Percentiles rank a stretch among this genome's conserved stretches.
phyloP scores from a whole-genome alignment of 257 asterid genomes.

The Nicotiana otophora region DNA sequence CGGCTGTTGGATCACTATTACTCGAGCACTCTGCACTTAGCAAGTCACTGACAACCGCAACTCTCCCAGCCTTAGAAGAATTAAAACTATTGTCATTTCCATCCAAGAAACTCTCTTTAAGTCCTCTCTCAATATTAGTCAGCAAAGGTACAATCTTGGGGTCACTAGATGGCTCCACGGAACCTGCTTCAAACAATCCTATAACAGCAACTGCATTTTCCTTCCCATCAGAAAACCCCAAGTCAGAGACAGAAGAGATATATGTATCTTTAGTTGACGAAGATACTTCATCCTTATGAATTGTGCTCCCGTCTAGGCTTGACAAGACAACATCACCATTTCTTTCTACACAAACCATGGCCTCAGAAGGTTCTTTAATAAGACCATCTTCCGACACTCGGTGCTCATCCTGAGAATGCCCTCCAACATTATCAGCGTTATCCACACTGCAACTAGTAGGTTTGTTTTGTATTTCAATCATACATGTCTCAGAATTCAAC shows the following conservation, averaged over 20 bases:
- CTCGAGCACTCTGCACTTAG: constrained; percentile 20
- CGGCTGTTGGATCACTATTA: constrained; percentile 14
- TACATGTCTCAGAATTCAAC: constrained; percentile 17
- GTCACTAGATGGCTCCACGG: constrained; percentile 14
- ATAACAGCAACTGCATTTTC: constrained; percentile 17
- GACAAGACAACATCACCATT: constrained; percentile 20
- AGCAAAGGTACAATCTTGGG: constrained; percentile 16
- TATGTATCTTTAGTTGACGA: constrained; percentile 15
- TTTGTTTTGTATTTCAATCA: constrained; percentile 15
- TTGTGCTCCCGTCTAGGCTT: constrained; percentile 20
- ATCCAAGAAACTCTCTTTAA: neutral
- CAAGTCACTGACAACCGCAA: constrained; percentile 15
- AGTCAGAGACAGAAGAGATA: constrained; percentile 26
- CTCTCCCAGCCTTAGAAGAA: constrained; percentile 19
- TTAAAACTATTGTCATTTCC: constrained; percentile 7
- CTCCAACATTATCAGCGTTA: constrained; percentile 9
- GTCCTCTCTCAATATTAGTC: neutral
- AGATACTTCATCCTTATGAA: constrained; percentile 13
- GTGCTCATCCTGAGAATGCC: constrained; percentile 17
- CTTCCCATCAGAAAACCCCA: constrained; percentile 21
- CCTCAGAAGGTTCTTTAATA: constrained; percentile 19
- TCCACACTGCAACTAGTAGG: constrained; percentile 12
- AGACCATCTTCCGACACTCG: constrained; percentile 12
- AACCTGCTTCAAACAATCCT: constrained; percentile 26
- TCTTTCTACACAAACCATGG: constrained; percentile 18